Conservation (phyloP, 352 stramenopile genomes). For the Thalassiosira ordinaria region DNA sequence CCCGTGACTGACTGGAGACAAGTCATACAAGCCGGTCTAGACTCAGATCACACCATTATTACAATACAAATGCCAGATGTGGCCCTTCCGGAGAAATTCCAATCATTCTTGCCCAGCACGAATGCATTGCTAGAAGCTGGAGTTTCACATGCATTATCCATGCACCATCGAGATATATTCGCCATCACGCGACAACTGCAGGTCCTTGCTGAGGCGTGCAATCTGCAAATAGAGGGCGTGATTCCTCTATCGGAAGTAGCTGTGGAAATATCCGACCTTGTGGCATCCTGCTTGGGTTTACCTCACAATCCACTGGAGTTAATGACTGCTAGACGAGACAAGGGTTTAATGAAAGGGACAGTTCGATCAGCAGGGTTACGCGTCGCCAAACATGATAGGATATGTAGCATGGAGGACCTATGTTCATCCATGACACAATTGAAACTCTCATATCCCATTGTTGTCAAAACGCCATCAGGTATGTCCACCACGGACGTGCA, state of each 20-base stretch:
- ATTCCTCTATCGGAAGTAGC: slow-evolving; percentile 23
- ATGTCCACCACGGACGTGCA: slow-evolving; percentile 38
- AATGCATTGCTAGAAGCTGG: slow-evolving; percentile 21
- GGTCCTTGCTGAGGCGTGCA: background rate
- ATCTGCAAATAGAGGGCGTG: slow-evolving; percentile 18
- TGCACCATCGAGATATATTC: slow-evolving; percentile 37
- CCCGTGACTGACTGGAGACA: slow-evolving; percentile 34
- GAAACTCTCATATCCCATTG: slow-evolving; percentile 13
- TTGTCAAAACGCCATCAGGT: slow-evolving; percentile 34
- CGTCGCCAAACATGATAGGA: slow-evolving; percentile 27
- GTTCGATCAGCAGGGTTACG: slow-evolving; percentile 18
- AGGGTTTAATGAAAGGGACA: slow-evolving; percentile 32
- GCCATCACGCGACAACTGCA: slow-evolving; percentile 15
- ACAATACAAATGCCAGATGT: slow-evolving; percentile 32
- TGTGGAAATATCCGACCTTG: slow-evolving; percentile 30
- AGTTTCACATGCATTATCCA: slow-evolving; percentile 11
- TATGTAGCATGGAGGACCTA: slow-evolving; percentile 8
- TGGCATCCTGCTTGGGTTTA: slow-evolving; percentile 18
- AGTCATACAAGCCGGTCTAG: slow-evolving; percentile 24
- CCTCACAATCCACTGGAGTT: slow-evolving; percentile 31
- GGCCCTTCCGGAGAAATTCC: slow-evolving; percentile 9
- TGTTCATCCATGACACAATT: slow-evolving; percentile 4
- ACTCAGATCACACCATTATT: slow-evolving; percentile 8
- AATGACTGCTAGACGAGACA: slow-evolving; percentile 24
- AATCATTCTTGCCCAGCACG: slow-evolving; percentile 28